phyloP scores from a whole-genome alignment of 2,329 filamentous ascomycete species.

The Zasmidium angulare region DNA sequence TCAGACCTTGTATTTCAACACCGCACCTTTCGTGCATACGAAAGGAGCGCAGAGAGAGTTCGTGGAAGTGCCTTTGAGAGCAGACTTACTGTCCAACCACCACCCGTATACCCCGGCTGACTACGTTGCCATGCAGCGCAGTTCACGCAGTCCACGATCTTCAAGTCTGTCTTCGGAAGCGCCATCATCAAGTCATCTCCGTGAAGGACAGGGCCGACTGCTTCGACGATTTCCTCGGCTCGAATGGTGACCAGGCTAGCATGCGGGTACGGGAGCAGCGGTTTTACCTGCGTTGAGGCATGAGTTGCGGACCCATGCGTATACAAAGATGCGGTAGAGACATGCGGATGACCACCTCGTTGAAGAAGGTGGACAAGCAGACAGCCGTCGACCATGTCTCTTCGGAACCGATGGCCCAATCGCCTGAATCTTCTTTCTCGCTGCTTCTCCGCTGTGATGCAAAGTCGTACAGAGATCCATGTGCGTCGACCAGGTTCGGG shows the following conservation, averaged over 20 bases:
- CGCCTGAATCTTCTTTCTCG: not conserved
- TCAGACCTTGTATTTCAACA: not conserved
- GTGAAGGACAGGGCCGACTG: constrained; percentile 8
- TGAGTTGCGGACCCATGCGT: not conserved
- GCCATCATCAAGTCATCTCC: constrained; percentile 7
- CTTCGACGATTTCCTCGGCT: constrained; percentile 11
- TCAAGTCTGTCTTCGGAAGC: not conserved
- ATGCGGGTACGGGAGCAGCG: constrained; percentile 6
- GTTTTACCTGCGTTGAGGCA: not conserved
- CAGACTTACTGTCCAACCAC: not conserved
- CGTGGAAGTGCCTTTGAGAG: not conserved
- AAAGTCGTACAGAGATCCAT: not conserved
- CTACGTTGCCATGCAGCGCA: not conserved
- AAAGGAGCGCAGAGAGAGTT: not conserved
- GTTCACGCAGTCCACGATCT: not conserved
- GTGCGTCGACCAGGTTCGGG: not conserved
- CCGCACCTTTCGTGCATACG: too few relatives aligned
- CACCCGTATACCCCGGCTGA: too few relatives aligned
- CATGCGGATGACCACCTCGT: not conserved
- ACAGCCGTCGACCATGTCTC: not conserved
- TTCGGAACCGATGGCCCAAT: not conserved
- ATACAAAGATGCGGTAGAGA: not conserved
- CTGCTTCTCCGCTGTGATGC: not conserved
- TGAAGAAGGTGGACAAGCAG: not conserved
- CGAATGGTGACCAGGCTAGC: constrained; percentile 4